These are phyloP conservation scores for Apiospora pterosperma DNA, from an alignment of 2,329 filamentous ascomycete species.

Conservation along the genomic window DNA sequence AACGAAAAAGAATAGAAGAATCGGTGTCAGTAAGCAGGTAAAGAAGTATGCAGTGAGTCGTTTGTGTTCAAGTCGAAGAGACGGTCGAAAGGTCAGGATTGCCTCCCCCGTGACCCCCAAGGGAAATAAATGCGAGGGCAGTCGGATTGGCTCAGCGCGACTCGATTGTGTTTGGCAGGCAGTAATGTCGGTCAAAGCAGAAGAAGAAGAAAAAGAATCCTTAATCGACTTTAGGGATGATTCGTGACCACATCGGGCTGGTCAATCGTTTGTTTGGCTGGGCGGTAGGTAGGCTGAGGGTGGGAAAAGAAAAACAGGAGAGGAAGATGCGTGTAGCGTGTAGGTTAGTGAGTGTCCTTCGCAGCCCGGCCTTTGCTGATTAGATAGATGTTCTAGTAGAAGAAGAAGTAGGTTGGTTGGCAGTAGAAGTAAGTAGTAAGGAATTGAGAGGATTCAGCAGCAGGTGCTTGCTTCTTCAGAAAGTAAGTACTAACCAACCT, in stretches of 20 bases:
- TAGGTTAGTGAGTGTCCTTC: conserved; percentile 1
- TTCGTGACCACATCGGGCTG: conserved; percentile 1
- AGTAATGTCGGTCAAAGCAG: not conserved
- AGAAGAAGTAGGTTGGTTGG: not conserved
- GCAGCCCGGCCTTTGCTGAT: not conserved
- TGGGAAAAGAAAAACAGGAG: conserved; percentile 1
- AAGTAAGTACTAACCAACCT: not conserved
- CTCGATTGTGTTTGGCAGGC: not conserved
- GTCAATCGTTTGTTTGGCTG: not conserved
- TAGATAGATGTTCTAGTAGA: conserved; percentile 1
- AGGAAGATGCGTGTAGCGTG: not conserved
- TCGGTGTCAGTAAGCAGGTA: not conserved
- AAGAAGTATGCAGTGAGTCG: not conserved
- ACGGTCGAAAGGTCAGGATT: not conserved
- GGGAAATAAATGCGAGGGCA: not conserved
- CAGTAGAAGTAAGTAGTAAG: too few species aligned
- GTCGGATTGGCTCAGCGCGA: not conserved
- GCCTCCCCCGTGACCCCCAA: conserved; percentile 8
- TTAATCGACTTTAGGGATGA: conserved; percentile 1
- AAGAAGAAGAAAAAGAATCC: not conserved
- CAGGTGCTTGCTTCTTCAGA: not conserved
- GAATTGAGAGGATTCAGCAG: not conserved
- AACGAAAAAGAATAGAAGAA: not conserved
- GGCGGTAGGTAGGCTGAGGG: not conserved
- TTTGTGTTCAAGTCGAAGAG: not conserved